Conservation (phyloP, 192 early-diverging fungal species). For the Allomyces macrogynus region DNA sequence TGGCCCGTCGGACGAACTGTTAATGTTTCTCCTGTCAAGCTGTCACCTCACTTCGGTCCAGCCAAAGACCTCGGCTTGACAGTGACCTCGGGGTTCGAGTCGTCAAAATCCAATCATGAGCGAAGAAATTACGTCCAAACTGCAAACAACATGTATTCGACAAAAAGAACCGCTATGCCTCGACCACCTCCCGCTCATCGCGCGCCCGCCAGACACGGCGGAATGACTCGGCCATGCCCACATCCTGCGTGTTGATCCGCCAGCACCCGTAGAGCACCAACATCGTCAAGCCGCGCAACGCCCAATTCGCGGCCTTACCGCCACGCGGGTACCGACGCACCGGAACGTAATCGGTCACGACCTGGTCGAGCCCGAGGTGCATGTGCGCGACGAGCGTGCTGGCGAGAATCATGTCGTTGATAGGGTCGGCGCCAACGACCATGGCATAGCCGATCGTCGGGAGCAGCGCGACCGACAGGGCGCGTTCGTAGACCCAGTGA, state of each 20-base stretch:
- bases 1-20: too few species aligned
- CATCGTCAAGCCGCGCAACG: constrained; percentile 46
- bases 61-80: too few species aligned
- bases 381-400: constrained; percentile 76
- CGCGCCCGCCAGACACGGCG: constrained; percentile 70
- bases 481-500: constrained; percentile 92
- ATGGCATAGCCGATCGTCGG: constrained; percentile 62
- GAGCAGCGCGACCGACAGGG: constrained; percentile 46
- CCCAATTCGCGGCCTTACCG: constrained; percentile 38
- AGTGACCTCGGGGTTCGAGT: too few species aligned
- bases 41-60: too few species aligned
- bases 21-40: too few species aligned
- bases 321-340: constrained; percentile 34
- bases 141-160: not conserved
- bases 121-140: too few species aligned
- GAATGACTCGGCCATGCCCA: constrained; percentile 79
- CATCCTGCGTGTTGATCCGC: constrained; percentile 87
- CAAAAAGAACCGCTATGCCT: not conserved
- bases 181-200: not conserved
- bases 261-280: constrained; percentile 65
- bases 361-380: constrained; percentile 63
- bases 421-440: constrained; percentile 57
- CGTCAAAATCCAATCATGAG: too few species aligned
- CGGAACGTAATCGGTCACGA: constrained; percentile 69
- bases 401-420: constrained; percentile 74